Base-by-base conservation (phyloP, 164 flowering plant genomes). In the Piper longum region DNA sequence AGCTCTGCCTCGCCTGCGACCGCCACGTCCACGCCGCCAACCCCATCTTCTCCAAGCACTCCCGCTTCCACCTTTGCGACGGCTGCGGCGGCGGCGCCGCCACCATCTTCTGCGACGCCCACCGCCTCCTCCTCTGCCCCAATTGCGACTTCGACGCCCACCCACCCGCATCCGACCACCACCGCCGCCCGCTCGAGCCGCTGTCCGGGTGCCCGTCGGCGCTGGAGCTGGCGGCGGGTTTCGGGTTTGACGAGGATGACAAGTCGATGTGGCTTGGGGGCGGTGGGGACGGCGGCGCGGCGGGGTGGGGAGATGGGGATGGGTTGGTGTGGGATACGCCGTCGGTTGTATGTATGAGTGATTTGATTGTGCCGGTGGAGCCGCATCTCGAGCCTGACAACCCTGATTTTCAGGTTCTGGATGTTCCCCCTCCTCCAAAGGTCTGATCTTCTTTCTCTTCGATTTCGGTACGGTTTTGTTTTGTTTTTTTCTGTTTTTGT, bases 141-240 rank as follows among this genome's bases (percentile, higher is more conserved):
- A 86, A 83, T 70, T 88, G 97, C 62, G 96, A 91, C 64, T 88
- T 86, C 87, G 91, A 83, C 62, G 58, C 62, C 14, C 97, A 91
- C 74, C 67, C 62, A 3, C 62, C 42, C 14, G 11, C 60, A 11
- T 4, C 41, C 14, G 60, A 19, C 9, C 54, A 66, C 62, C 48
- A 83, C 41, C 72, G 93, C 18, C 75, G 93, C 66, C 83, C 88
- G 2, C 63, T 88, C 16, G 96, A 88, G 59, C 86, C 86, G 40
- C 86, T 86, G 64, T 70, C 69, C 60, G 96, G 89, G 19, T 82
- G 87, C 59, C 98, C 93, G 4, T 70, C 81, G 3, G 83, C 74
- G 62, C 14, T 44, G 42, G 93, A 88, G 60, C 54, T 91, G 59
- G 26, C 72, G 54, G 45, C 74, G 2, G 17, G 75, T 68, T 55